These are phyloP conservation scores for Dactylonectria macrodidyma DNA, from an alignment of 2,329 filamentous ascomycete species.

Conservation along the genomic window DNA sequence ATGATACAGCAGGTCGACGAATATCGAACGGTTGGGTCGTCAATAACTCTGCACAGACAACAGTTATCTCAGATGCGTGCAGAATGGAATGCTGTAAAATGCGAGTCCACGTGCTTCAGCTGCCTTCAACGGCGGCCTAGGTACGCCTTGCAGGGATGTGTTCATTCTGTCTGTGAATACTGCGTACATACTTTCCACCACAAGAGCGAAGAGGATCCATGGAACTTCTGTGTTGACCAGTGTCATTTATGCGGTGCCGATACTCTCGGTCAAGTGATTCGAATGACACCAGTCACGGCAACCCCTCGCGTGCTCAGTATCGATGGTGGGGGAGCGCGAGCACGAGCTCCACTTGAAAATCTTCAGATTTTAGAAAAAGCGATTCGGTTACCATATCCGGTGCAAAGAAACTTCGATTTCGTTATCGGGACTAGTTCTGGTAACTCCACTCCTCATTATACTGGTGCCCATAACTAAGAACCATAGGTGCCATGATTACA, in stretches of 20 bases:
- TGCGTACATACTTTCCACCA: not conserved
- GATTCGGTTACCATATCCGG: not conserved
- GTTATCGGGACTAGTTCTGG: slow-evolving; percentile 4
- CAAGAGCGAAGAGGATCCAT: not conserved
- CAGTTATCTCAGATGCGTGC: not conserved
- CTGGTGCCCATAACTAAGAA: not conserved
- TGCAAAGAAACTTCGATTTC: not conserved
- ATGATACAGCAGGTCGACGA: not conserved
- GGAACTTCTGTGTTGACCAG: not conserved
- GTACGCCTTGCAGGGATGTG: not conserved
- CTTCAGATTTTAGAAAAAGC: not conserved
- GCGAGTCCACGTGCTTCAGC: not conserved
- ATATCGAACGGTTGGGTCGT: not conserved
- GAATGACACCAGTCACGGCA: not conserved
- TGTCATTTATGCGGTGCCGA: not conserved
- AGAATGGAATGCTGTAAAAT: not conserved
- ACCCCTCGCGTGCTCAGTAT: not conserved
- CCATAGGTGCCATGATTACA: not conserved
- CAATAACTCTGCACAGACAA: not conserved
- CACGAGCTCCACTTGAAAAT: not conserved
- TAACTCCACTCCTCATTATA: not conserved
- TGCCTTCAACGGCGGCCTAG: not conserved
- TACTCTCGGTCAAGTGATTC: not conserved
- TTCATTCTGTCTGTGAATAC: not conserved
- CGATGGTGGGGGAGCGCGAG: not conserved